phyloP scores from a whole-genome alignment of 257 asterid genomes.

The Nemophila menziesii region DNA sequence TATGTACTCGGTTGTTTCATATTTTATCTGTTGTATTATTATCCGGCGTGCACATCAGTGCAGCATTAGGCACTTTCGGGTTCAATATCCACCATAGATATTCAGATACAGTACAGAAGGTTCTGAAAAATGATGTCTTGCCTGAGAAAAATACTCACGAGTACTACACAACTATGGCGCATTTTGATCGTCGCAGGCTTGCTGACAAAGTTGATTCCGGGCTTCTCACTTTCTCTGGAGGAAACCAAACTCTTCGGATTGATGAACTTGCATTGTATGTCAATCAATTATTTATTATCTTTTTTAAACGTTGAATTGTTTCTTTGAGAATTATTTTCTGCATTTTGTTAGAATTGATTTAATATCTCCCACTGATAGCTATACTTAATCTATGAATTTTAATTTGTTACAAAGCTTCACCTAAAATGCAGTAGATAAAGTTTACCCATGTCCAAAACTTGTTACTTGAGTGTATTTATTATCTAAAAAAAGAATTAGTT shows the following conservation, averaged over 20 bases:
- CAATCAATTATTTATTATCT: background rate
- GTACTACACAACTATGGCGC: constrained; percentile 76
- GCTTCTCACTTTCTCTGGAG: constrained; percentile 33
- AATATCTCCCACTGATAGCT: no score
- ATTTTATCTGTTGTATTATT: constrained; percentile 7
- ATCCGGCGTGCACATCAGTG: constrained; percentile 13
- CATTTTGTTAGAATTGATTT: no score
- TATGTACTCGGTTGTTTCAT: background rate
- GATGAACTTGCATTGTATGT: constrained; percentile 65
- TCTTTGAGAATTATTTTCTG: no score
- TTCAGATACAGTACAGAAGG: constrained; percentile 53
- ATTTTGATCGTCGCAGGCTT: constrained; percentile 75
- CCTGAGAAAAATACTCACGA: constrained; percentile 60
- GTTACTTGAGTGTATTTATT: no score
- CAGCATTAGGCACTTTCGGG: constrained; percentile 53
- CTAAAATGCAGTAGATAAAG: no score
- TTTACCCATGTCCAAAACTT: no score
- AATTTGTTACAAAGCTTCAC: no score
- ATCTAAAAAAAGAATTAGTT: no score
- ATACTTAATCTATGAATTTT: no score
- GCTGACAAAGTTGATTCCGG: constrained; percentile 31
- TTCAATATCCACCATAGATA: constrained; percentile 74
- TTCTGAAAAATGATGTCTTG: constrained; percentile 46
- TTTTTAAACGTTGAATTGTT: background rate
- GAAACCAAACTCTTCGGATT: constrained; percentile 46